A percentile compares a stretch with the other conserved stretches of the same genome.
Evolutionary conservation across 1,284 basidiomycete species (phyloP).

Genomic region (Tilletia walkeri): DNA sequence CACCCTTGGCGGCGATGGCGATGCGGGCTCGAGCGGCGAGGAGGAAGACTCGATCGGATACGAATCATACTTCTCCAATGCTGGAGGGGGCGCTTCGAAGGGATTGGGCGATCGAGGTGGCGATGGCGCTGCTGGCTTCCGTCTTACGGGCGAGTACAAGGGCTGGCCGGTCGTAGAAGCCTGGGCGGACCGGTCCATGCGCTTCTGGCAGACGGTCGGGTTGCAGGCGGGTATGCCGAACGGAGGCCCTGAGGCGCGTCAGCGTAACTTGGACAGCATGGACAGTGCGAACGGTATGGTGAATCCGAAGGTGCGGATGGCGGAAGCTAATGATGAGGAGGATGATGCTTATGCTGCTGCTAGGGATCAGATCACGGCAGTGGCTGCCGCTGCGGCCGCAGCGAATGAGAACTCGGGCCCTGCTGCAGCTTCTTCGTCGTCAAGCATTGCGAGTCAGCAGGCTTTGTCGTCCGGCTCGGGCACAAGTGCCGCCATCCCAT

Average conservation of each 20-base stretch:
- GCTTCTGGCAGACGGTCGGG: constrained; percentile 48
- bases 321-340: neutral
- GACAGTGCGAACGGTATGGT: neutral
- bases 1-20: constrained; percentile 36
- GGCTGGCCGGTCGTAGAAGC: constrained; percentile 53
- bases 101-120: constrained; percentile 49
- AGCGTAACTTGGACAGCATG: neutral
- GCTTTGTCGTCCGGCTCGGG: neutral
- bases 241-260: neutral
- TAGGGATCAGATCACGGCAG: neutral
- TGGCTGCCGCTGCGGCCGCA: neutral
- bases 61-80: constrained; percentile 48
- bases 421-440: neutral
- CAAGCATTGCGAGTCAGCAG: neutral
- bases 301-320: neutral
- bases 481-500: neutral
- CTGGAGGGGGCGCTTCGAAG: constrained; percentile 33
- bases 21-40: constrained; percentile 32
- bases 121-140: constrained; percentile 45
- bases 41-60: constrained; percentile 53
- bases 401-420: neutral
- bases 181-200: constrained; percentile 51
- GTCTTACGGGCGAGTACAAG: constrained; percentile 46
- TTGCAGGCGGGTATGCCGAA: constrained; percentile 34
- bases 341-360: neutral